A percentile compares a stretch with the other conserved stretches of the same genome.
Evolutionary conservation across 73 alveolate genomes (phyloP).

Genomic region (Paramecium octaurelia): DNA sequence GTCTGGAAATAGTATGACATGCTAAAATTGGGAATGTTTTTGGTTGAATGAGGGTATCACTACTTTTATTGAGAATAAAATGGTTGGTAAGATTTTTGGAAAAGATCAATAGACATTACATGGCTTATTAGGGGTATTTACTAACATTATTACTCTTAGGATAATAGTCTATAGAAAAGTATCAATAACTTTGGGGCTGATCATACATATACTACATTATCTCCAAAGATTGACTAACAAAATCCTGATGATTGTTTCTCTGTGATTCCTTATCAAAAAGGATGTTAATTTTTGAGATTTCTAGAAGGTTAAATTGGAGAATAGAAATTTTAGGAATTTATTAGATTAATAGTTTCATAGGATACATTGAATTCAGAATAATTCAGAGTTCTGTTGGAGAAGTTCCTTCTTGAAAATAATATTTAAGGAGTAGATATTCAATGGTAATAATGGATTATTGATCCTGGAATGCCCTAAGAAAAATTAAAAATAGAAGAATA

Average conservation of each 20-base stretch:
- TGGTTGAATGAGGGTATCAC: constrained; percentile 63
- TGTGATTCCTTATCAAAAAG: constrained; percentile 97
- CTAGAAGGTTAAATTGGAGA: constrained; percentile 88
- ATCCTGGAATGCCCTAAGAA: neutral
- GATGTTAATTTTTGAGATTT: constrained; percentile 85
- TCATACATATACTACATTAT: constrained; percentile 75
- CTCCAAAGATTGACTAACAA: constrained; percentile 78
- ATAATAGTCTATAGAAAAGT: neutral
- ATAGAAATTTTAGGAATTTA: constrained; percentile 70
- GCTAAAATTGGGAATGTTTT: constrained; percentile 89
- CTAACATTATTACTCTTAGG: neutral
- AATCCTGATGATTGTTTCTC: constrained; percentile 99
- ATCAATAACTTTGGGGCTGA: constrained; percentile 63
- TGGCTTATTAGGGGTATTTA: neutral
- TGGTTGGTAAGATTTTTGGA: constrained; percentile 44
- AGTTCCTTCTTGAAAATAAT: neutral
- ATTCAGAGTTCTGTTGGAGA: neutral
- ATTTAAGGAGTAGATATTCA: neutral
- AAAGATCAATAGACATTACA: constrained; percentile 38
- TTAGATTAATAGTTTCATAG: constrained; percentile 68
- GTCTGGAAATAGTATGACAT: constrained; percentile 97
- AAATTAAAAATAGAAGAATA: neutral
- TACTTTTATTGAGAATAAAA: constrained; percentile 40
- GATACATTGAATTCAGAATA: neutral
- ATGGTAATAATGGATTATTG: constrained; percentile 26